phyloP scores from a whole-genome alignment of 2,329 filamentous ascomycete genomes.

The Cercospora citrullina region DNA sequence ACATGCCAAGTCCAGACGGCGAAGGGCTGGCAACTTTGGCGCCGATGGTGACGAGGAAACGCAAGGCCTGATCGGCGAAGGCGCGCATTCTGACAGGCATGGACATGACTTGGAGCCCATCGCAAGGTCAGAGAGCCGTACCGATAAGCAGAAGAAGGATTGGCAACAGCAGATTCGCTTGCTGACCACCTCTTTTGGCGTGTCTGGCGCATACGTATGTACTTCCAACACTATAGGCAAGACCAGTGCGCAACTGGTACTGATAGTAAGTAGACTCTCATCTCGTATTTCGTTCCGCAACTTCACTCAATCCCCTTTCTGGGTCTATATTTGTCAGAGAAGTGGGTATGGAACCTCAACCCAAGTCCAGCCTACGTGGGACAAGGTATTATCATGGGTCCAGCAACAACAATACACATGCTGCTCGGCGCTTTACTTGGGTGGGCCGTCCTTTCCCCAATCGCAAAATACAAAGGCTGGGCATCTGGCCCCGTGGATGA shows the following conservation, averaged over 20 bases:
- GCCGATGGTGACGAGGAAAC: constrained; percentile 37
- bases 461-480: constrained; percentile 85
- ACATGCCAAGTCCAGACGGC: constrained; percentile 20
- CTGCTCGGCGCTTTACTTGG: constrained; percentile 83
- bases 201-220: constrained; percentile 56
- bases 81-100: constrained; percentile 13
- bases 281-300: constrained; percentile 86
- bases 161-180: constrained; percentile 65
- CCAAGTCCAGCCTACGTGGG: constrained; percentile 96
- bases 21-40: constrained; percentile 17
- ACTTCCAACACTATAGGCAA: not conserved
- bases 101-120: constrained; percentile 30
- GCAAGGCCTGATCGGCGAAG: constrained; percentile 38
- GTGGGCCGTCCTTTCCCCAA: constrained; percentile 85
- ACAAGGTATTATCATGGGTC: constrained; percentile 98
- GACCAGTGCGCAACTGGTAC: constrained; percentile 18
- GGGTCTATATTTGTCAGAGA: constrained; percentile 68
- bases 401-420: constrained; percentile 94
- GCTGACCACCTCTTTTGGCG: constrained; percentile 59
- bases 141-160: constrained; percentile 42
- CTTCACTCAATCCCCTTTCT: constrained; percentile 86
- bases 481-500: constrained; percentile 81
- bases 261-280: constrained; percentile 63
- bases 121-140: constrained; percentile 18
- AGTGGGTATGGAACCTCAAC: constrained; percentile 95